Conservation (phyloP, 192 early-diverging fungal genomes). For the Allomyces arbusculus region DNA sequence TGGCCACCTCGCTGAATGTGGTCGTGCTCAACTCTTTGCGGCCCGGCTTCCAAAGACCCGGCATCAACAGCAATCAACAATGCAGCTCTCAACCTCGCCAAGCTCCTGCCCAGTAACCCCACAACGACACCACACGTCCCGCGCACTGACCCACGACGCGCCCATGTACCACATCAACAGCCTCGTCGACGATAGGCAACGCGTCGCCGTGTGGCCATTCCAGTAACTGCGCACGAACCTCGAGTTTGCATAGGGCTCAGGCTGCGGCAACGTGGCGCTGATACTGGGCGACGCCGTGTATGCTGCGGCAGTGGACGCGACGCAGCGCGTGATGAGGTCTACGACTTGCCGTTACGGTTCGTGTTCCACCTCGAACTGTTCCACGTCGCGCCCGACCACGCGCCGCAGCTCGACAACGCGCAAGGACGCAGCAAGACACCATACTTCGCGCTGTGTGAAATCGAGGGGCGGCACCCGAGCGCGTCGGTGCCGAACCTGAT, state of each 20-base stretch:
- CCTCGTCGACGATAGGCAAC: slow-evolving; percentile 8
- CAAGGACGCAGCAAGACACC: background rate
- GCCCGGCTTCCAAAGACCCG: no score
- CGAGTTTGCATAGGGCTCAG: slow-evolving; percentile 14
- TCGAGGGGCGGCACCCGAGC: slow-evolving; percentile 19
- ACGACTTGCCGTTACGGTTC: slow-evolving; percentile 10
- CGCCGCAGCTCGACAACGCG: background rate
- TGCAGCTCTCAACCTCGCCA: no score
- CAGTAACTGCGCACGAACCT: slow-evolving; percentile 18
- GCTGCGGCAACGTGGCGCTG: slow-evolving; percentile 24
- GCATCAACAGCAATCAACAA: no score
- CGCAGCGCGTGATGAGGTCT: slow-evolving; percentile 9
- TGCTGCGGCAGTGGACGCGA: slow-evolving; percentile 7
- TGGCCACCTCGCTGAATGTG: no score
- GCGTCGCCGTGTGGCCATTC: slow-evolving; percentile 8
- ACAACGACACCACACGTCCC: no score
- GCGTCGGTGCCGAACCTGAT: slow-evolving; percentile 14
- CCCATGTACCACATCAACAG: slow-evolving; percentile 24
- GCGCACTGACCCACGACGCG: background rate
- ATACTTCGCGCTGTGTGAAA: slow-evolving; percentile 19
- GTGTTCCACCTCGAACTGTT: slow-evolving; percentile 27
- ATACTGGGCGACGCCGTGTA: slow-evolving; percentile 6
- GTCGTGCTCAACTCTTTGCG: no score
- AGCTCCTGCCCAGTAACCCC: no score
- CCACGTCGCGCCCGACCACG: slow-evolving; percentile 2